Conservation (phyloP, 2,329 filamentous ascomycete species). For the Plenodomus biglobosus region DNA sequence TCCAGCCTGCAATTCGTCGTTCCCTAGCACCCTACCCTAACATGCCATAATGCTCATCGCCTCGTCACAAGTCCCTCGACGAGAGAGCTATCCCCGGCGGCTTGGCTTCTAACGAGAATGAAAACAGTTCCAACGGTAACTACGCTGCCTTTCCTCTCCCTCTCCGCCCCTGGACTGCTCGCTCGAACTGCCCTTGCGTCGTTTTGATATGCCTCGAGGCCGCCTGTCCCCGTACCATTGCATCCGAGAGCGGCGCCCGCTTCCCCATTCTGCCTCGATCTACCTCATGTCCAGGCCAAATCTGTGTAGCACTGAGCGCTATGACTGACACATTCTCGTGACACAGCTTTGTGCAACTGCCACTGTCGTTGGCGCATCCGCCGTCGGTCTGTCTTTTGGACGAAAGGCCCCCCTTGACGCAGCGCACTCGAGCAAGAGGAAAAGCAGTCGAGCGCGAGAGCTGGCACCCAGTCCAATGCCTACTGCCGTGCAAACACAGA, state of each 20-base stretch:
- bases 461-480: slow-evolving; percentile 32
- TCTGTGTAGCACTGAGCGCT: slow-evolving; percentile 26
- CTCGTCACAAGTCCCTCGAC: slow-evolving; percentile 41
- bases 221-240: slow-evolving; percentile 19
- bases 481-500: slow-evolving; percentile 25
- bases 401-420: slow-evolving; percentile 49
- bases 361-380: slow-evolving; percentile 61
- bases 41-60: slow-evolving; percentile 47
- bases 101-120: slow-evolving; percentile 46
- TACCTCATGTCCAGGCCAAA: slow-evolving; percentile 15
- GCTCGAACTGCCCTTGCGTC: neutral
- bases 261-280: slow-evolving; percentile 28
- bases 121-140: slow-evolving; percentile 52
- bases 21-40: slow-evolving; percentile 30
- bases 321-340: slow-evolving; percentile 43
- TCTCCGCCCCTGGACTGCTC: slow-evolving; percentile 10
- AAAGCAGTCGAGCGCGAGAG: slow-evolving; percentile 40
- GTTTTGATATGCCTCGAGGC: slow-evolving; percentile 11
- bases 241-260: slow-evolving; percentile 27
- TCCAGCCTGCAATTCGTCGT: slow-evolving; percentile 28
- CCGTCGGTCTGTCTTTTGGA: slow-evolving; percentile 60
- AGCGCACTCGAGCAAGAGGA: slow-evolving; percentile 42
- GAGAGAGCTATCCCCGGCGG: slow-evolving; percentile 43
- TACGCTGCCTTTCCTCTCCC: slow-evolving; percentile 23
- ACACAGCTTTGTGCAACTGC: slow-evolving; percentile 64